phyloP scores from a whole-genome alignment of 2,329 filamentous ascomycete species.

The Fusarium albosuccineum region DNA sequence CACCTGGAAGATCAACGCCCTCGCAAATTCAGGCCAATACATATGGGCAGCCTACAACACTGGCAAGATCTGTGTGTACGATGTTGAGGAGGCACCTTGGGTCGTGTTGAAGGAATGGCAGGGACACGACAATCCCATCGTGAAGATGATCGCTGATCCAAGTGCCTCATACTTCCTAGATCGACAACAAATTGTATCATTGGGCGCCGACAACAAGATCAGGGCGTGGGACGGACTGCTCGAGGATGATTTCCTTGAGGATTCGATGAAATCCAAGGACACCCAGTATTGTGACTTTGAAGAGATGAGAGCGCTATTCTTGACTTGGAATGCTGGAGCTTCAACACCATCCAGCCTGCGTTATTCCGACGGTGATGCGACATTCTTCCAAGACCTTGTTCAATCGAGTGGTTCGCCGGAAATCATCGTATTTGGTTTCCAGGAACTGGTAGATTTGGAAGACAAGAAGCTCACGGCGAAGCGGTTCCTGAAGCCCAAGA shows the following conservation, averaged over 20 bases:
- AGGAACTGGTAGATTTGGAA: conserved; percentile 97
- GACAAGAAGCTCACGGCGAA: conserved; percentile 99
- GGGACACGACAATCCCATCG: conserved; percentile 86
- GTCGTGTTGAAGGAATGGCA: conserved; percentile 93
- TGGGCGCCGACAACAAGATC: conserved; percentile 88
- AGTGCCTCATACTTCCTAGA: conserved; percentile 89
- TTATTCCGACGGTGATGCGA: conserved; percentile 75
- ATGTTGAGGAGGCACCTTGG: conserved; percentile 87
- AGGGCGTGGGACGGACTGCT: conserved; percentile 93
- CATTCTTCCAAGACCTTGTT: conserved; percentile 85
- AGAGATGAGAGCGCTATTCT: conserved; percentile 81
- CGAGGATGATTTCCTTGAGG: conserved; percentile 94
- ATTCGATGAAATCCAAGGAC: conserved; percentile 87
- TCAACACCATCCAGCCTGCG: conserved; percentile 87
- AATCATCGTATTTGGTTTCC: conserved; percentile 95
- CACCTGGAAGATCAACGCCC: conserved; percentile 92
- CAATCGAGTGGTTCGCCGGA: conserved; percentile 84
- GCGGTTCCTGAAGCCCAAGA: conserved; percentile 91
- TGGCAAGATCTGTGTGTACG: conserved; percentile 93
- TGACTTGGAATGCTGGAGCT: conserved; percentile 99
- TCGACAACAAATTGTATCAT: conserved; percentile 84
- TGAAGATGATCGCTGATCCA: conserved; percentile 81
- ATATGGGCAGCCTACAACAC: conserved; percentile 97
- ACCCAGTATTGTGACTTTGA: conserved; percentile 87
- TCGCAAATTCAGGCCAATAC: conserved; percentile 83